phyloP scores from a whole-genome alignment of 345 rosid genomes.

The Ailanthus altissimus region DNA sequence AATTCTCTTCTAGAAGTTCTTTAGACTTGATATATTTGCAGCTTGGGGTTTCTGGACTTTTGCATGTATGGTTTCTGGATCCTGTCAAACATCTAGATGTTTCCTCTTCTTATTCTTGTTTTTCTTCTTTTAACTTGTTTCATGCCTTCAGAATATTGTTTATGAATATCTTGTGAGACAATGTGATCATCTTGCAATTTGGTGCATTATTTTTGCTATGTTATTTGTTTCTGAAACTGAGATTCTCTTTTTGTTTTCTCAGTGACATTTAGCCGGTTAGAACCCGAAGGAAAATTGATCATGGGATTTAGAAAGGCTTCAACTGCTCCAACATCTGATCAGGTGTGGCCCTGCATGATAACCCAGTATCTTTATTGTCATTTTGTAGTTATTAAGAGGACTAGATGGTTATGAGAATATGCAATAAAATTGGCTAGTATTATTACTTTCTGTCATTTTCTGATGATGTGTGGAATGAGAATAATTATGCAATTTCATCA shows the following conservation, averaged over 20 bases:
- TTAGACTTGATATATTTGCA: conserved; percentile 16
- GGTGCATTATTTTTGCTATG: conserved; percentile 16
- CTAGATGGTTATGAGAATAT: conserved; percentile 2
- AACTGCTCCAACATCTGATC: conserved; percentile 65
- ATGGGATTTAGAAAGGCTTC: conserved; percentile 96
- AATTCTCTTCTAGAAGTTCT: conserved; percentile 16
- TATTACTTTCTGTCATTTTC: neutral
- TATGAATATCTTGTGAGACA: conserved; percentile 20
- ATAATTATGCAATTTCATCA: neutral
- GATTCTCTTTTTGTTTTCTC: conserved; percentile 35
- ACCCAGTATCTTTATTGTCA: conserved; percentile 6
- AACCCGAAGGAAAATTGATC: conserved; percentile 90
- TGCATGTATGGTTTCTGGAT: conserved; percentile 13
- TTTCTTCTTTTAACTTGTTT: conserved; percentile 17
- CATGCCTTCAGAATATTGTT: conserved; percentile 1
- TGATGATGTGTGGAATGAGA: neutral
- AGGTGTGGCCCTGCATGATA: conserved; percentile 52
- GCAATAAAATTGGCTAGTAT: neutral
- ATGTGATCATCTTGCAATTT: conserved; percentile 18
- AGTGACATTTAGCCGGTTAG: conserved; percentile 92
- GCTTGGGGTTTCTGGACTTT: conserved; percentile 19
- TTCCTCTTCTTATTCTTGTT: conserved; percentile 10
- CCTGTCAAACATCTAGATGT: neutral
- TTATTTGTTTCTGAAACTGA: conserved; percentile 31
- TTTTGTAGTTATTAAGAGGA: conserved; percentile 12